Evolutionary conservation across 2,329 filamentous ascomycete genomes (phyloP).

Genomic region (Penicillium sp.): DNA sequence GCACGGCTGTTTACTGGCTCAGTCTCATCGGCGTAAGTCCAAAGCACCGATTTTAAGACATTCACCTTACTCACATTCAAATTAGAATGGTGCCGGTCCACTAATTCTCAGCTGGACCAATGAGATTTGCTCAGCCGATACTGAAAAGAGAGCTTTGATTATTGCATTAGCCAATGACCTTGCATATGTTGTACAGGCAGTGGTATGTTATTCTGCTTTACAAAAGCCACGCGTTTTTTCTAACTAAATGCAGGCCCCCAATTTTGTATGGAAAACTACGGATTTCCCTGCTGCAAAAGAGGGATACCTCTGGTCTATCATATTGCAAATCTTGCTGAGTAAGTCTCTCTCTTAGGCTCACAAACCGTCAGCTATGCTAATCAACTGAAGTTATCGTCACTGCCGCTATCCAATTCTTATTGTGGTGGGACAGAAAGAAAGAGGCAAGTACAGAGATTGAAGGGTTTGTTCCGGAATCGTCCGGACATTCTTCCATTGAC

Average conservation of each 20-base stretch:
- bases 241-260: slow-evolving; percentile 26
- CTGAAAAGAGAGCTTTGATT: slow-evolving; percentile 33
- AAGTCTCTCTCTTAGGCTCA: slow-evolving; percentile 8
- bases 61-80: background rate
- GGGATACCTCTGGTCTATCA: slow-evolving; percentile 39
- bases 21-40: slow-evolving; percentile 35
- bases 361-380: background rate
- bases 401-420: background rate
- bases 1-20: slow-evolving; percentile 42
- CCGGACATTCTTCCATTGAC: background rate
- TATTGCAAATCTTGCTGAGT: slow-evolving; percentile 37
- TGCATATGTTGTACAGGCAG: slow-evolving; percentile 35
- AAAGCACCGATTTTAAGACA: background rate
- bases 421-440: slow-evolving; percentile 3
- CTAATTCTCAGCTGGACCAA: slow-evolving; percentile 41
- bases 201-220: slow-evolving; percentile 18
- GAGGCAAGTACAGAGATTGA: background rate
- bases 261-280: slow-evolving; percentile 46
- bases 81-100: slow-evolving; percentile 36
- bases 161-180: slow-evolving; percentile 34
- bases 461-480: background rate
- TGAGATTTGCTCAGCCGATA: slow-evolving; percentile 33
- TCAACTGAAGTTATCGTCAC: background rate
- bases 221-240: background rate
- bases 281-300: slow-evolving; percentile 39